Evolutionary conservation across 495 filamentous ascomycete species (phyloP).

Genomic region (Xylaria curta): DNA sequence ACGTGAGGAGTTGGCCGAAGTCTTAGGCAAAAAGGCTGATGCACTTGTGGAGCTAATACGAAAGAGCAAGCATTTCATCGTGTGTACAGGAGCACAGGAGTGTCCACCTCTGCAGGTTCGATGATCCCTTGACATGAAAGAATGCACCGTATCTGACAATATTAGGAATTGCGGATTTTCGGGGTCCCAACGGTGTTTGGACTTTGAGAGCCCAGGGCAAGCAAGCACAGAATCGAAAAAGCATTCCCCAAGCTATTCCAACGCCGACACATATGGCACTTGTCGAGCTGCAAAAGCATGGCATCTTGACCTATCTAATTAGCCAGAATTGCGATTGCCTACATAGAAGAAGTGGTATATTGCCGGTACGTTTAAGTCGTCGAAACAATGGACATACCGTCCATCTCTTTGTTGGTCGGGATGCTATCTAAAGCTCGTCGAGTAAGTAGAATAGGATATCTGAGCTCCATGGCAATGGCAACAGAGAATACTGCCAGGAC

Average conservation of each 20-base stretch:
- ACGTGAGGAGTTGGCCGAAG: slow-evolving; percentile 40
- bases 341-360: slow-evolving; percentile 52
- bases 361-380: slow-evolving; percentile 41
- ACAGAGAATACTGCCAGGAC: slow-evolving; percentile 52
- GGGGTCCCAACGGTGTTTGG: slow-evolving; percentile 53
- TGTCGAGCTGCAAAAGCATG: slow-evolving; percentile 50
- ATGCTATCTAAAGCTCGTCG: background rate
- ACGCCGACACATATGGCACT: slow-evolving; percentile 56
- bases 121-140: background rate
- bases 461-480: slow-evolving; percentile 56
- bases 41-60: slow-evolving; percentile 45
- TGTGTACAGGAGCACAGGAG: slow-evolving; percentile 53
- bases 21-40: slow-evolving; percentile 45
- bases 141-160: background rate
- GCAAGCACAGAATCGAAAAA: slow-evolving; percentile 37
- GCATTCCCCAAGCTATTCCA: slow-evolving; percentile 51
- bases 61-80: slow-evolving; percentile 54
- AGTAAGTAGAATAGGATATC: slow-evolving; percentile 12
- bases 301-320: slow-evolving; percentile 50
- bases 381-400: background rate
- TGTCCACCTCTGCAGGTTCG: slow-evolving; percentile 54
- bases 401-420: background rate
- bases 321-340: slow-evolving; percentile 57
- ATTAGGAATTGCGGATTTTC: slow-evolving; percentile 54
- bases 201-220: slow-evolving; percentile 49